A percentile compares a stretch with the other conserved stretches of the same genome.
phyloP scores from a whole-genome alignment of 1,284 basidiomycete genomes.

The Coniferiporia sulphurascens region DNA sequence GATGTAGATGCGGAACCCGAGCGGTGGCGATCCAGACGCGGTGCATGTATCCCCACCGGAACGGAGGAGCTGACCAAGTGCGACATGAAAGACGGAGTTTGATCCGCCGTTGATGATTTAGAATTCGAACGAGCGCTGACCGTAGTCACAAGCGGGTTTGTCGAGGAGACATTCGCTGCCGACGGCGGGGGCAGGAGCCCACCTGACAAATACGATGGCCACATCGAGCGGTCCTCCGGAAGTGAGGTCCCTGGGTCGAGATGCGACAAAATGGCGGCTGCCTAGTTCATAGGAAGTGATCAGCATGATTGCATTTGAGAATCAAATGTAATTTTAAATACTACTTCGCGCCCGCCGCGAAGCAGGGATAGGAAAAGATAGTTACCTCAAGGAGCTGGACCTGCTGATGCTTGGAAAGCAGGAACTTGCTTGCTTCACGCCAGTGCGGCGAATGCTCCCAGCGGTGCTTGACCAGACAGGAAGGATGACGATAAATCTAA shows the following conservation, averaged over 20 bases:
- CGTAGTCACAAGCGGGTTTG: slow-evolving; percentile 3
- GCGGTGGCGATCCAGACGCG: slow-evolving; percentile 17
- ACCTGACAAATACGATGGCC: slow-evolving; percentile 75
- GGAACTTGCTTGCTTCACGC: slow-evolving; percentile 92
- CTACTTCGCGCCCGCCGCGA: not conserved
- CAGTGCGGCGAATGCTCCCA: slow-evolving; percentile 98
- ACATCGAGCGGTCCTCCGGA: slow-evolving; percentile 87
- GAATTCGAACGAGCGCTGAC: slow-evolving; percentile 9
- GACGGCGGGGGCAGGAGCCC: slow-evolving; percentile 60
- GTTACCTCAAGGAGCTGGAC: slow-evolving; percentile 89
- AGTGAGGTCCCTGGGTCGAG: slow-evolving; percentile 76
- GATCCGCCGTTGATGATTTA: not conserved
- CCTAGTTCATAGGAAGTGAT: slow-evolving; percentile 39
- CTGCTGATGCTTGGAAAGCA: slow-evolving; percentile 96
- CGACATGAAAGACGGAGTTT: slow-evolving; percentile 14
- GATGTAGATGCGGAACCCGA: slow-evolving; percentile 38
- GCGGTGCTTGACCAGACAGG: slow-evolving; percentile 92
- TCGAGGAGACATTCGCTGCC: slow-evolving; percentile 6
- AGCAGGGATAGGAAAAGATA: slow-evolving; percentile 3
- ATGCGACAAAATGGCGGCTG: slow-evolving; percentile 91
- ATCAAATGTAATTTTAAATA: not conserved
- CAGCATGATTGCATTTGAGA: not conserved
- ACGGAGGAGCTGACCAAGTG: slow-evolving; percentile 24
- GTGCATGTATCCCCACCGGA: slow-evolving; percentile 27
- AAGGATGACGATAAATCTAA: slow-evolving; percentile 90